Evolutionary conservation across 2,329 filamentous ascomycete species (phyloP).

Genomic region (Volutella citrinella): DNA sequence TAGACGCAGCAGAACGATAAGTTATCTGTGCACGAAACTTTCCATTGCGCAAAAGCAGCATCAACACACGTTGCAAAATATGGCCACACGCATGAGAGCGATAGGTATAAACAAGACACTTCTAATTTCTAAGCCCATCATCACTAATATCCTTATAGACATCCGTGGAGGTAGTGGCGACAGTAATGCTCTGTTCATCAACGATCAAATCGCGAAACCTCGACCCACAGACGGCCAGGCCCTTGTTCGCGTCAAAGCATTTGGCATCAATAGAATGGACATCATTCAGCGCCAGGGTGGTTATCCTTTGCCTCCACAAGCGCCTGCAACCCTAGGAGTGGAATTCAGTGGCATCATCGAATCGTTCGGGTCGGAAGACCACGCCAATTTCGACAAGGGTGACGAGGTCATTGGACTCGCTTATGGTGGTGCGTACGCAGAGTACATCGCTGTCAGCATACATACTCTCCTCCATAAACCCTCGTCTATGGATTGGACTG

Average conservation of each 20-base stretch:
- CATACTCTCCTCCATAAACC: constrained; percentile 83
- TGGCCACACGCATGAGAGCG: constrained; percentile 32
- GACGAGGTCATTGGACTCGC: constrained; percentile 85
- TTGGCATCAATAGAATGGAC: constrained; percentile 87
- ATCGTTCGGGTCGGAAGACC: constrained; percentile 46
- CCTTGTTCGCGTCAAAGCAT: constrained; percentile 73
- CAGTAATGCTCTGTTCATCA: constrained; percentile 55
- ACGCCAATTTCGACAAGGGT: constrained; percentile 60
- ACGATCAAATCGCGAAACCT: constrained; percentile 48
- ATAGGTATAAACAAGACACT: constrained; percentile 27
- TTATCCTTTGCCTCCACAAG: constrained; percentile 68
- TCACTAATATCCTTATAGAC: constrained; percentile 33
- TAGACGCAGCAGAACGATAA: too few relatives aligned
- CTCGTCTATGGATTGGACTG: constrained; percentile 62
- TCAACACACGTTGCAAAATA: neutral
- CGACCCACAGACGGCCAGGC: constrained; percentile 57
- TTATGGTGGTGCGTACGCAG: constrained; percentile 85
- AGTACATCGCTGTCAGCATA: constrained; percentile 72
- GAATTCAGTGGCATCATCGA: constrained; percentile 71
- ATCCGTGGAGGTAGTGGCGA: constrained; percentile 54
- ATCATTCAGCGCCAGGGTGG: constrained; percentile 67
- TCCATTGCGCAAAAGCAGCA: neutral
- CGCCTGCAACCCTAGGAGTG: constrained; percentile 66
- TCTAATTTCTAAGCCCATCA: neutral
- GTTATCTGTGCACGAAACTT: too few relatives aligned